These are phyloP conservation scores for Cyberlindnera misumaiensis DNA, from an alignment of 805 yeast genomes.

Conservation along the genomic window DNA sequence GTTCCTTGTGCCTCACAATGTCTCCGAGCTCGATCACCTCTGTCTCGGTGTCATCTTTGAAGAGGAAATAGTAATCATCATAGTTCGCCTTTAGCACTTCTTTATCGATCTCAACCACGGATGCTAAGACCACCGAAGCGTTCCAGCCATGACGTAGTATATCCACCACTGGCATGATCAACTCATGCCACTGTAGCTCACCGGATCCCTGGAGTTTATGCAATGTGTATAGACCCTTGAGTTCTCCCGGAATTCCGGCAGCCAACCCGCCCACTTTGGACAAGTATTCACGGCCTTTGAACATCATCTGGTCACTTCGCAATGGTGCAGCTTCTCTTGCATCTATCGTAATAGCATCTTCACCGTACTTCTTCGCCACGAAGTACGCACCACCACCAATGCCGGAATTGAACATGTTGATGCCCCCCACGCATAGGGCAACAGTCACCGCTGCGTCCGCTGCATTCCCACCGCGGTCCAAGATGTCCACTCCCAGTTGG, in stretches of 20 bases:
- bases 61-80: slow-evolving; percentile 53
- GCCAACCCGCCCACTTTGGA: slow-evolving; percentile 83
- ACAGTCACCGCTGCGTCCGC: slow-evolving; percentile 92
- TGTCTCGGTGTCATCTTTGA: slow-evolving; percentile 25
- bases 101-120: slow-evolving; percentile 34
- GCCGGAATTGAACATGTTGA: slow-evolving; percentile 80
- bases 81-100: slow-evolving; percentile 25
- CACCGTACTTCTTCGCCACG: slow-evolving; percentile 36
- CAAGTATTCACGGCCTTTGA: slow-evolving; percentile 33
- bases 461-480: slow-evolving; percentile 55
- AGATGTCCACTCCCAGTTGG: slow-evolving; percentile 27
- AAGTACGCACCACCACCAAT: slow-evolving; percentile 91
- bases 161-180: slow-evolving; percentile 70
- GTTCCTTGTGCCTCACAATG: slow-evolving; percentile 45
- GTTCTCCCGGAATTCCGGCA: slow-evolving; percentile 85
- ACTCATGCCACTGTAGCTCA: slow-evolving; percentile 58
- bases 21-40: slow-evolving; percentile 52
- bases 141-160: slow-evolving; percentile 61
- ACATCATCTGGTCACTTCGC: slow-evolving; percentile 60
- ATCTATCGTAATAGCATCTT: slow-evolving; percentile 58
- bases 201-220: slow-evolving; percentile 64
- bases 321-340: slow-evolving; percentile 87
- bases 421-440: slow-evolving; percentile 79
- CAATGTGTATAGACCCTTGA: slow-evolving; percentile 71
- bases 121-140: slow-evolving; percentile 37